Conservation (phyloP, 805 yeast genomes). For the Alloascoidea hylecoeti region DNA sequence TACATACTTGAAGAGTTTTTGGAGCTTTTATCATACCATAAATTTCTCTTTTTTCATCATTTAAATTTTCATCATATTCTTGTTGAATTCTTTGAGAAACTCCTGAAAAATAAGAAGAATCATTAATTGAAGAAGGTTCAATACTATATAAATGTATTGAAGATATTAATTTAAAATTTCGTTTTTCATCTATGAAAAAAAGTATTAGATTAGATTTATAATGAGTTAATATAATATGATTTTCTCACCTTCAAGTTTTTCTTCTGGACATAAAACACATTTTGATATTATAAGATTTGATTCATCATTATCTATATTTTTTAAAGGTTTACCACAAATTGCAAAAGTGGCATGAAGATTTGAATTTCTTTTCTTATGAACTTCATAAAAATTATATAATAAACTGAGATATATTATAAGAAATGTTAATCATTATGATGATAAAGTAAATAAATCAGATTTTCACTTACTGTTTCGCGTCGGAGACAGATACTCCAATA, state of each 20-base stretch:
- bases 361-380: not conserved
- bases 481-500: not conserved
- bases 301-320: not conserved
- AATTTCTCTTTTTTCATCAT: not conserved
- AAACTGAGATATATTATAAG: too few relatives aligned
- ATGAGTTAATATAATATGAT: too few relatives aligned
- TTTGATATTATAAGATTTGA: not conserved
- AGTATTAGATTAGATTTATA: too few relatives aligned
- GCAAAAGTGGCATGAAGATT: not conserved
- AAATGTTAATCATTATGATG: too few relatives aligned
- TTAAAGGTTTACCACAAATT: not conserved
- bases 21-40: not conserved
- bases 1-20: not conserved
- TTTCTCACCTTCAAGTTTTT: not conserved
- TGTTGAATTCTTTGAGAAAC: not conserved
- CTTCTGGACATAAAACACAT: not conserved
- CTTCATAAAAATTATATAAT: not conserved
- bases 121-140: not conserved
- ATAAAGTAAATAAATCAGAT: too few relatives aligned
- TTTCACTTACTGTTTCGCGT: constrained; percentile 1
- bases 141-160: not conserved
- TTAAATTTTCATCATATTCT: not conserved
- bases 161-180: not conserved
- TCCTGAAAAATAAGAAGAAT: not conserved
- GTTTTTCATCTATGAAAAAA: not conserved